Evolutionary conservation across 2,329 filamentous ascomycete genomes (phyloP), one percentile per base, ranked within the genome.

Genomic region (Escovopsis sp.): DNA sequence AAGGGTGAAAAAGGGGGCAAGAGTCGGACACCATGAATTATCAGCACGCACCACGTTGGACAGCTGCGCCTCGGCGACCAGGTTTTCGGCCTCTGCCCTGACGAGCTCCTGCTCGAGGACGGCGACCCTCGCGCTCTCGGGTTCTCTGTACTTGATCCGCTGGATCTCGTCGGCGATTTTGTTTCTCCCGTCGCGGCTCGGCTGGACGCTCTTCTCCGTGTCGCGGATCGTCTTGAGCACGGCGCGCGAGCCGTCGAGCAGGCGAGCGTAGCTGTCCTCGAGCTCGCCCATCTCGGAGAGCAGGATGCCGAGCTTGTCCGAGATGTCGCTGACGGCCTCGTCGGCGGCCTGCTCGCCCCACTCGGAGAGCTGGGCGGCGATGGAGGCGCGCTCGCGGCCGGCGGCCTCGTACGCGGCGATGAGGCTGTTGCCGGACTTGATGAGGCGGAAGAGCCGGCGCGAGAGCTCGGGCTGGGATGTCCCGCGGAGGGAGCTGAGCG

Each of bases 21-120:
- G 14, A 26, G 27, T 37, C 12, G n/a, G 9, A n/a, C n/a, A n/a
- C n/a, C n/a, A 26, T 5, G 8, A 3, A 7, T 9, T 27, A 27
- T 18, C 3, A 12, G 12, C 11, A 70, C 79, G 41, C 64, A 92
- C 85, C 47, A 94, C 76, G 56, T 98, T 98, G 52, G 82, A 88
- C 56, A 98, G 68, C 60, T 98, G 90, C 16, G 90, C 90, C 61
- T 98, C 90, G 2, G 90, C 90, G 34, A 98, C 90, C 39, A 98
- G 62, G 50, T 85, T 92, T 65, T 96, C 87, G 3, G 90, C 90
- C 66, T 98, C 90, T 17, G 88, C 87, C 45, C 90, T 72, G 35
- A 98, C 87, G 35, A 98, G 76, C 65, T 96, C 90, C 64, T 98
- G 90, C 65, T 98, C 90, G 36, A 96, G 69, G 16, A 79, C 79